Conservation (phyloP, 1,284 basidiomycete species). For the Chiua sp. region DNA sequence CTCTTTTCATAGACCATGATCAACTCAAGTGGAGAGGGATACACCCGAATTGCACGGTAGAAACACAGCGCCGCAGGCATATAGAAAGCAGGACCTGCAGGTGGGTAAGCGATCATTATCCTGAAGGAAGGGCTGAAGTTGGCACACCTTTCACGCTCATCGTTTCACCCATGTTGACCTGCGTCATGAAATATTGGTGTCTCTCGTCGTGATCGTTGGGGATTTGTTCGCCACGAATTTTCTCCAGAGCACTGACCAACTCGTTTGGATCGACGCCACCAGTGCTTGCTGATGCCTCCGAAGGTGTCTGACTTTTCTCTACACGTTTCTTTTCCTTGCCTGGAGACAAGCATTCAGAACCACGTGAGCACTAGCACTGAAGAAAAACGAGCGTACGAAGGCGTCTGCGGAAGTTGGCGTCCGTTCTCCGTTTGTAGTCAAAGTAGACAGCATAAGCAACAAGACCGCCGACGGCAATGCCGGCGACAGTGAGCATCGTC, state of each 20-base stretch:
- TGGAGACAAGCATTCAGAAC: slow-evolving; percentile 38
- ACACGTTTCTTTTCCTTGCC: slow-evolving; percentile 92
- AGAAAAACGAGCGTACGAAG: slow-evolving; percentile 68
- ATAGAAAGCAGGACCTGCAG: slow-evolving; percentile 75
- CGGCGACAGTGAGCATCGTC: slow-evolving; percentile 64
- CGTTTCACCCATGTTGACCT: slow-evolving; percentile 89
- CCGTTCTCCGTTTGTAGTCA: slow-evolving; percentile 93
- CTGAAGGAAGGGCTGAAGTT: not conserved
- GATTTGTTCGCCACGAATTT: slow-evolving; percentile 65
- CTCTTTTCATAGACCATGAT: slow-evolving; percentile 95
- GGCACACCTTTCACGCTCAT: slow-evolving; percentile 76
- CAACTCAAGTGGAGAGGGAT: slow-evolving; percentile 92
- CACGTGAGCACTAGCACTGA: slow-evolving; percentile 2
- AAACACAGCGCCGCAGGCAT: slow-evolving; percentile 89
- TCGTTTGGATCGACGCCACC: slow-evolving; percentile 53
- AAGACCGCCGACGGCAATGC: slow-evolving; percentile 68
- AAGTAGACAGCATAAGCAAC: slow-evolving; percentile 91
- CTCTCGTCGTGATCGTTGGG: slow-evolving; percentile 75
- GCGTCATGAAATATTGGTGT: slow-evolving; percentile 91
- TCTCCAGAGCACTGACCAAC: slow-evolving; percentile 64
- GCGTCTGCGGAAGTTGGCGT: slow-evolving; percentile 86
- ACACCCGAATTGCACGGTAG: slow-evolving; percentile 93
- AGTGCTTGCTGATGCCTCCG: slow-evolving; percentile 45
- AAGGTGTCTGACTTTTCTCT: slow-evolving; percentile 76
- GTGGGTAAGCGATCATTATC: slow-evolving; percentile 3